phyloP scores from a whole-genome alignment of 176 grass and related monocot genomes.

The Phoenix dactylifera region DNA sequence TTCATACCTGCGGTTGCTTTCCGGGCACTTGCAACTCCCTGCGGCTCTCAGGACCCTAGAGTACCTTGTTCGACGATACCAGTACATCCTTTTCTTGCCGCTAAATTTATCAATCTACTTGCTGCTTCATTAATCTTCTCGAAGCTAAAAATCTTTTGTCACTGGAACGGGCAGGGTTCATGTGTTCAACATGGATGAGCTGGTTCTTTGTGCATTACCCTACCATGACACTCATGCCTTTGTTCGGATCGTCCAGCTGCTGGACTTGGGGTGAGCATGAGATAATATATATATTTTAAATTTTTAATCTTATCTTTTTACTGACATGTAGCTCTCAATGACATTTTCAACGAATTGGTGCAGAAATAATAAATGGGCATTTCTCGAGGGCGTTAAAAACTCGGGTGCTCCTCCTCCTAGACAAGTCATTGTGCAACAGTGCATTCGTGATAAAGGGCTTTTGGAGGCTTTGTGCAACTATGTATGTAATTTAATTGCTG shows the following conservation, averaged over 20 bases:
- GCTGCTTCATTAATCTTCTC: constrained; percentile 11
- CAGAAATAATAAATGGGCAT: constrained; percentile 84
- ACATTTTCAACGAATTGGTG: constrained; percentile 12
- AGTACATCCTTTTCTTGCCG: constrained; percentile 23
- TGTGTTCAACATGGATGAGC: constrained; percentile 80
- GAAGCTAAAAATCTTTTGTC: constrained; percentile 10
- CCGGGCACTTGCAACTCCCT: constrained; percentile 56
- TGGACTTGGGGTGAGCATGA: constrained; percentile 51
- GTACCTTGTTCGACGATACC: constrained; percentile 82
- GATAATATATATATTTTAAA: not conserved
- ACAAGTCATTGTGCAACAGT: constrained; percentile 75
- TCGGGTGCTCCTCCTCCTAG: constrained; percentile 78
- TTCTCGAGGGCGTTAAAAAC: constrained; percentile 68
- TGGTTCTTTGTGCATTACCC: constrained; percentile 57
- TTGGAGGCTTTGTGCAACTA: constrained; percentile 84
- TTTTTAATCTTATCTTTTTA: too few species aligned
- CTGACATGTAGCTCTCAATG: not conserved
- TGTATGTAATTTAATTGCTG: constrained; percentile 31
- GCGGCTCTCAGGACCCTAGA: constrained; percentile 74
- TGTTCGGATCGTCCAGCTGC: constrained; percentile 79
- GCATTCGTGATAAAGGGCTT: constrained; percentile 68
- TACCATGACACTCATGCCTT: constrained; percentile 83
- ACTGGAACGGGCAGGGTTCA: constrained; percentile 52
- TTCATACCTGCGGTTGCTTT: constrained; percentile 64
- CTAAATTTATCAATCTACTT: not conserved